phyloP scores from a whole-genome alignment of 805 yeast species.

The Schwanniomyces occidentalis region DNA sequence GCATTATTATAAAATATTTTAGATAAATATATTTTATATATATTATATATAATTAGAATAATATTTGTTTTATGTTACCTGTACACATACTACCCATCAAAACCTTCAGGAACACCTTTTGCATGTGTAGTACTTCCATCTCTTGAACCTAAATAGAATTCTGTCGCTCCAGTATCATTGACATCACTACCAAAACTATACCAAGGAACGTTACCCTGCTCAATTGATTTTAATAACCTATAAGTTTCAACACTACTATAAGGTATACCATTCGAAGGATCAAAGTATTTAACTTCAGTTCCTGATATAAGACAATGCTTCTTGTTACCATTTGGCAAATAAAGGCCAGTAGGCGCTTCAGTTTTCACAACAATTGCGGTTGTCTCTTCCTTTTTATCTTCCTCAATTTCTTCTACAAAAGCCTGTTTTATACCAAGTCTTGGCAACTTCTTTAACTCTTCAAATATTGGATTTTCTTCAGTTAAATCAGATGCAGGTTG shows the following conservation, averaged over 20 bases:
- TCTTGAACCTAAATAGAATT: slow-evolving; percentile 41
- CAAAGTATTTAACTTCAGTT: slow-evolving; percentile 76
- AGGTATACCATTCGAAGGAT: slow-evolving; percentile 86
- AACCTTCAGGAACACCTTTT: slow-evolving; percentile 86
- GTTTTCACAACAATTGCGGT: slow-evolving; percentile 52
- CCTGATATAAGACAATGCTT: slow-evolving; percentile 76
- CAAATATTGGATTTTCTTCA: slow-evolving; percentile 40
- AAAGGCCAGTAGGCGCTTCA: slow-evolving; percentile 73
- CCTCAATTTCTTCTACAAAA: slow-evolving; percentile 46
- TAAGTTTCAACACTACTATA: slow-evolving; percentile 84
- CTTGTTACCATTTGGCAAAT: slow-evolving; percentile 66
- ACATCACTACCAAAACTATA: slow-evolving; percentile 47
- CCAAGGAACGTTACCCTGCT: slow-evolving; percentile 54
- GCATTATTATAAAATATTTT: too few relatives aligned
- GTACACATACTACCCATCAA: slow-evolving; percentile 48
- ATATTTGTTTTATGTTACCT: too few relatives aligned
- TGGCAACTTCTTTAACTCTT: slow-evolving; percentile 50
- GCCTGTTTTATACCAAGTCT: slow-evolving; percentile 58
- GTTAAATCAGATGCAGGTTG: slow-evolving; percentile 32
- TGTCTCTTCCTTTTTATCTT: slow-evolving; percentile 40
- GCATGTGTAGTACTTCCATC: slow-evolving; percentile 69
- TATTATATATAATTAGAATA: too few relatives aligned
- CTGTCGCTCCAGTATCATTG: slow-evolving; percentile 53
- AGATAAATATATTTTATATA: too few relatives aligned
- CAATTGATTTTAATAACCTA: slow-evolving; percentile 54